Percentiles rank a stretch among this genome's conserved stretches.
phyloP scores from a whole-genome alignment of 1,284 basidiomycete genomes.

The Ganoderma lucidum region DNA sequence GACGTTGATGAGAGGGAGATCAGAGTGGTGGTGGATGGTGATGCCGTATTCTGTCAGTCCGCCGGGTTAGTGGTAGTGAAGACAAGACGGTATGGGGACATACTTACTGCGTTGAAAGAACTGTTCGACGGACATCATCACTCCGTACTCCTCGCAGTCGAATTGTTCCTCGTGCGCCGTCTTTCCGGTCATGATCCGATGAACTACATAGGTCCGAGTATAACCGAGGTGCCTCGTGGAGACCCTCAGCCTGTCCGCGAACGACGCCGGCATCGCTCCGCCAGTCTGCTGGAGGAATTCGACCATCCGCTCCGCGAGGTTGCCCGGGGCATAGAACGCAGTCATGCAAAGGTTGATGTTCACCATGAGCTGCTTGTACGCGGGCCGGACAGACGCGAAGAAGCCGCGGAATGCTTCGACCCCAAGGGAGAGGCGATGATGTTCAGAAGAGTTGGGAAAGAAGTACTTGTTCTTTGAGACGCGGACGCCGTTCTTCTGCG shows the following conservation, averaged over 20 bases:
- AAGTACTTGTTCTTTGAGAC: conserved; percentile 72
- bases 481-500: conserved; percentile 59
- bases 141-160: conserved; percentile 57
- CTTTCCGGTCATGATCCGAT: conserved; percentile 48
- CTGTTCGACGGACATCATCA: conserved; percentile 61
- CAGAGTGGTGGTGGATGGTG: conserved; percentile 53
- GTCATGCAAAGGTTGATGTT: conserved; percentile 80
- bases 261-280: conserved; percentile 56
- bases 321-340: conserved; percentile 72
- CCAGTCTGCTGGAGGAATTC: conserved; percentile 52
- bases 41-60: conserved; percentile 60
- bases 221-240: conserved; percentile 64
- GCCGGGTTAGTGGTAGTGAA: background rate
- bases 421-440: conserved; percentile 51
- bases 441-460: conserved; percentile 47
- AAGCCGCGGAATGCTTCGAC: conserved; percentile 71
- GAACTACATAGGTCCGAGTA: conserved; percentile 57
- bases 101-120: conserved; percentile 75
- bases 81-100: conserved; percentile 29
- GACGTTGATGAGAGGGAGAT: conserved; percentile 72
- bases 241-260: conserved; percentile 64
- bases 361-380: conserved; percentile 71
- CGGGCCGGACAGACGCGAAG: conserved; percentile 70
- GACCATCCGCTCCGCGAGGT: conserved; percentile 62
- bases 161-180: conserved; percentile 59